Base-by-base conservation (phyloP, 805 yeast genomes). In the Teunomyces pallodes region DNA sequence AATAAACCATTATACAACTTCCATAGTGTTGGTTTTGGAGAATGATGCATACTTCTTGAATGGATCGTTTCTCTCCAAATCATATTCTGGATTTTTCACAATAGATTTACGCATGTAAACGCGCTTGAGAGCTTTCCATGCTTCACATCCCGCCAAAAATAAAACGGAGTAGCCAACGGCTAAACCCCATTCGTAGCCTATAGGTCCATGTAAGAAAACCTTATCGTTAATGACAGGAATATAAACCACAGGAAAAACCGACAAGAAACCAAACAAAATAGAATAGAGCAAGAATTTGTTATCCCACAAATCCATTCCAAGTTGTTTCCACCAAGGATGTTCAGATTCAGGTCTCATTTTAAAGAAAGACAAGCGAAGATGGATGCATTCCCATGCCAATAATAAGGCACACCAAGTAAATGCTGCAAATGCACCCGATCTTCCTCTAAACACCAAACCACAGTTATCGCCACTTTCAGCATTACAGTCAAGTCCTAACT, bases 401-500 rank as follows among this genome's bases (percentile, higher is more conserved):
- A 69, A 56, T 43, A 69, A 65, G 2, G 74, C 73, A 61, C 73
- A 68, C 75, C 75, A 70, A 1, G 72, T 67, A 67, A 70, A 66
- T 27, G 62, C 66, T 4, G 69, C 74, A 49, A 70, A 70, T 3
- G 73, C 58, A 2, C 70, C 71, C 5, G 72, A 61, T 53, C 75
- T 59, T 10, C 74, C 75, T 54, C 66, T 54, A 56, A 67, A 67
- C 4, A 69, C 74, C 49, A 68, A 60, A 48, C 54, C 49, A 52
- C 74, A 70, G 5, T 48, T 54, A 3, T 55, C 57, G 5, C 50
- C 20, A 27, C 55, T 48, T 9, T 64, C 60, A 8, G 54, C 45
- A 57, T 72, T 72, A 56, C 77, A 72, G 47, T 66, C 59, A 27
- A 24, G 36, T 7, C 77, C 76, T 49, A 72, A 60, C 50, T 71